Conservation (phyloP, 352 stramenopile species). For the Pythium vanterpoolii region DNA sequence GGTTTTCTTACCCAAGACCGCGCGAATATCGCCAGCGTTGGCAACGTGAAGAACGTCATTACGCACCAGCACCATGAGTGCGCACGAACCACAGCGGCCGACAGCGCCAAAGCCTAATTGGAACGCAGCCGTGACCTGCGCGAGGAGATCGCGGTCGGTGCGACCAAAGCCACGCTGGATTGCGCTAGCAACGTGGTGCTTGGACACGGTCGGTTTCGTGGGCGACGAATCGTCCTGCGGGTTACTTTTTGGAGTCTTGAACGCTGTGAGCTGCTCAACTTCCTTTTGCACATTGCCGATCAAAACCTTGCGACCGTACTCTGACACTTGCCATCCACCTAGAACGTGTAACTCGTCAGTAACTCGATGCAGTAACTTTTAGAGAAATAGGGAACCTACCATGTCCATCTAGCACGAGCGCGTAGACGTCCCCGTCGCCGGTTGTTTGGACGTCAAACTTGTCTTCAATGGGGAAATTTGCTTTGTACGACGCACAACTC, state of each 20-base stretch:
- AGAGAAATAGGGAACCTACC: slow-evolving; percentile 32
- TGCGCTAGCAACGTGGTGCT: slow-evolving; percentile 54
- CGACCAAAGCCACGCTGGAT: slow-evolving; percentile 84
- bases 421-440: slow-evolving; percentile 77
- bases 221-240: slow-evolving; percentile 9
- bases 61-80: slow-evolving; percentile 75
- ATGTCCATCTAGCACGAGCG: slow-evolving; percentile 88
- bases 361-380: background rate
- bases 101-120: slow-evolving; percentile 90
- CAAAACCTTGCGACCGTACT: slow-evolving; percentile 80
- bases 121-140: slow-evolving; percentile 79
- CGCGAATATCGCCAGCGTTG: slow-evolving; percentile 85
- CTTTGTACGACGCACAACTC: slow-evolving; percentile 42
- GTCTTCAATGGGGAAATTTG: slow-evolving; percentile 82
- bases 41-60: slow-evolving; percentile 81
- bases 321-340: slow-evolving; percentile 91
- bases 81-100: slow-evolving; percentile 85
- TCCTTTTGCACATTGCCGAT: slow-evolving; percentile 81
- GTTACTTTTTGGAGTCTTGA: slow-evolving; percentile 13
- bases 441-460: slow-evolving; percentile 74
- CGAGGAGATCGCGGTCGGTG: slow-evolving; percentile 85
- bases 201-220: slow-evolving; percentile 23
- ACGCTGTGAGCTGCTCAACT: slow-evolving; percentile 37
- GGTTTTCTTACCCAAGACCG: slow-evolving; percentile 60
- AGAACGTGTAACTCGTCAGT: background rate